These are phyloP conservation scores for Aspergillus ellipticus DNA, from an alignment of 495 filamentous ascomycete genomes.

Conservation along the genomic window DNA sequence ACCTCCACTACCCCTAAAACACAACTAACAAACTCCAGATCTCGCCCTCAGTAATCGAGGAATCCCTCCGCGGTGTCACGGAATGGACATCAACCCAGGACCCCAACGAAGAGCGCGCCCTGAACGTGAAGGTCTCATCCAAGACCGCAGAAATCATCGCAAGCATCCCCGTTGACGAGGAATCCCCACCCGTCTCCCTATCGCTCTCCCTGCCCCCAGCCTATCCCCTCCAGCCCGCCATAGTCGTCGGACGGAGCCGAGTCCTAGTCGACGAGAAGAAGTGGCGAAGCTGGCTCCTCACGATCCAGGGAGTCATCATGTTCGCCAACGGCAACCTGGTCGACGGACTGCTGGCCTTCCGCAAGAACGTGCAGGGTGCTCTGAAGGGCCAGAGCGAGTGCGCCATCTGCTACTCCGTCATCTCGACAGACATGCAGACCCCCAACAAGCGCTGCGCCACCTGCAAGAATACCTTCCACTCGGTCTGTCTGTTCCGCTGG, in stretches of 20 bases:
- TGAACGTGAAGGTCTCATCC: constrained; percentile 68
- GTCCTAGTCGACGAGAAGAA: constrained; percentile 85
- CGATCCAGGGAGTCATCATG: constrained; percentile 87
- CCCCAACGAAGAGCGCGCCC: constrained; percentile 59
- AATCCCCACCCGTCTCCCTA: constrained; percentile 72
- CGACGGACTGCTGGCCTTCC: constrained; percentile 79
- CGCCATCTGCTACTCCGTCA: constrained; percentile 93
- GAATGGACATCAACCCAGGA: constrained; percentile 63
- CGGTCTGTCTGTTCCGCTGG: constrained; percentile 87
- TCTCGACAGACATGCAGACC: constrained; percentile 78
- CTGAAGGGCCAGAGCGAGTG: constrained; percentile 94
- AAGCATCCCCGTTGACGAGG: constrained; percentile 82
- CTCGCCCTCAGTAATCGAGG: constrained; percentile 73
- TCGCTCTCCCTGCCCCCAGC: constrained; percentile 70
- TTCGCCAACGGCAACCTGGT: constrained; percentile 82
- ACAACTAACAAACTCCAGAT: constrained; percentile 42
- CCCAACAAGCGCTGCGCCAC: constrained; percentile 89
- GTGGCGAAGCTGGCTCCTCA: constrained; percentile 81
- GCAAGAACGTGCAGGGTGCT: constrained; percentile 76
- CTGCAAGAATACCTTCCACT: constrained; percentile 93
- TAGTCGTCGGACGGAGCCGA: constrained; percentile 72
- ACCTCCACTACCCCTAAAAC: neutral
- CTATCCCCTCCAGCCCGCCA: constrained; percentile 75
- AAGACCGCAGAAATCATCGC: constrained; percentile 71
- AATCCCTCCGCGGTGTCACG: constrained; percentile 64